Percentiles rank a stretch among this genome's conserved stretches.
Evolutionary conservation across 2,329 filamentous ascomycete species (phyloP).

Genomic region (Aspergillus candidus): DNA sequence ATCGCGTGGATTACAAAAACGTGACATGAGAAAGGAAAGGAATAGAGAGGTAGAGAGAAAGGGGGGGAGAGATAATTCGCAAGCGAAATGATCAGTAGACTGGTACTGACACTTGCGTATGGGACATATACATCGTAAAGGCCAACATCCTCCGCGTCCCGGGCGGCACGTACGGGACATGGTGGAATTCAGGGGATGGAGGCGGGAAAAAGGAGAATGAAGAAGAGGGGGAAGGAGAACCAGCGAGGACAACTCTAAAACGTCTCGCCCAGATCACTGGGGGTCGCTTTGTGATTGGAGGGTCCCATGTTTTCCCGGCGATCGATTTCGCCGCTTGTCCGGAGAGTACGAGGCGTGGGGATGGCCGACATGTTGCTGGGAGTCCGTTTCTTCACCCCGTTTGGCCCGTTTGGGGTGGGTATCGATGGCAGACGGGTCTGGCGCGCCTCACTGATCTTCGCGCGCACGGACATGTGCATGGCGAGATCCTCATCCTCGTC

Average conservation of each 20-base stretch:
- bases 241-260: slow-evolving; percentile 35
- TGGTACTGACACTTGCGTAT: slow-evolving; percentile 13
- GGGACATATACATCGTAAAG: slow-evolving; percentile 18
- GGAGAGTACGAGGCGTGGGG: slow-evolving; percentile 34
- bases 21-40: too few relatives aligned
- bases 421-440: slow-evolving; percentile 41
- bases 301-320: slow-evolving; percentile 42
- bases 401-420: slow-evolving; percentile 43
- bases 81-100: not conserved
- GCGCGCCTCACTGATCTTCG: slow-evolving; percentile 22
- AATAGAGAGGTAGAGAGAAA: too few relatives aligned
- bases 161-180: not conserved
- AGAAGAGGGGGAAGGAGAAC: slow-evolving; percentile 4
- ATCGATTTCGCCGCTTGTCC: slow-evolving; percentile 32
- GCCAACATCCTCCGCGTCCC: not conserved
- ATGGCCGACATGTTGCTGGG: slow-evolving; percentile 43
- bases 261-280: slow-evolving; percentile 53
- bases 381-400: slow-evolving; percentile 45
- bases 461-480: slow-evolving; percentile 37
- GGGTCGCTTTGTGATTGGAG: slow-evolving; percentile 43
- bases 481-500: slow-evolving; percentile 45
- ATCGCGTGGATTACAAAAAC: too few relatives aligned
- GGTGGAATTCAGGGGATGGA: not conserved
- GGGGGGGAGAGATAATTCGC: too few relatives aligned
- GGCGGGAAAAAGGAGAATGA: slow-evolving; percentile 1